Conservation (phyloP, 1,284 basidiomycete genomes). For the Coniferiporia weirii region DNA sequence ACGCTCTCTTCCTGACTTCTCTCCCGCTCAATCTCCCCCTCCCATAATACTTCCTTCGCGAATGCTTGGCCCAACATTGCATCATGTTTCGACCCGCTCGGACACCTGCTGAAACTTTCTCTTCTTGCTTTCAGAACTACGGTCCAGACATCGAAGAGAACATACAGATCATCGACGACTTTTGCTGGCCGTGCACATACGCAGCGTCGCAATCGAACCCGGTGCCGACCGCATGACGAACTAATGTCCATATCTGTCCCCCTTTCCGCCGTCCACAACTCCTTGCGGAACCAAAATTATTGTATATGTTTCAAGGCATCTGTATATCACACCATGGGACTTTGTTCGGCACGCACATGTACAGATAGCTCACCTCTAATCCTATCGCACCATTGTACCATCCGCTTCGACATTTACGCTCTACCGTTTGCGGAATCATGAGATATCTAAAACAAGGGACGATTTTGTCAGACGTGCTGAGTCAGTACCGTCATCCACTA, state of each 20-base stretch:
- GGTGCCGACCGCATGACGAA: not conserved
- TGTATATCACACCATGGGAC: not conserved
- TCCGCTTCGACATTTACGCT: not conserved
- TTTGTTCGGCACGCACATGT: not conserved
- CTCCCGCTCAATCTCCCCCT: not conserved
- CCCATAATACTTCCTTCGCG: not conserved
- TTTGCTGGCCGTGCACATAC: conserved; percentile 32
- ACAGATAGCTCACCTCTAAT: not conserved
- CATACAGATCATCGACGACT: conserved; percentile 52
- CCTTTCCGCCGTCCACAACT: not conserved
- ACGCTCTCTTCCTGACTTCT: too few relatives aligned
- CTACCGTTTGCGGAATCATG: not conserved
- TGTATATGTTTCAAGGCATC: not conserved
- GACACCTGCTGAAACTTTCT: not conserved
- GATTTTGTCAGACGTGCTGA: too few relatives aligned
- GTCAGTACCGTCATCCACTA: not conserved
- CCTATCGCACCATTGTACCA: not conserved
- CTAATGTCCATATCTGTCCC: not conserved
- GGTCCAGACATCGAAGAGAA: conserved; percentile 50
- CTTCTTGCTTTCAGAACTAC: conserved; percentile 36
- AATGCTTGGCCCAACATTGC: not conserved
- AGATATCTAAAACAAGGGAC: not conserved
- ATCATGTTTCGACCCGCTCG: not conserved
- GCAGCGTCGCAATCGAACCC: conserved; percentile 7
- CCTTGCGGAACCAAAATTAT: not conserved